phyloP scores from a whole-genome alignment of 768 basidiomycete species.

The Phaeotremella skinneri region DNA sequence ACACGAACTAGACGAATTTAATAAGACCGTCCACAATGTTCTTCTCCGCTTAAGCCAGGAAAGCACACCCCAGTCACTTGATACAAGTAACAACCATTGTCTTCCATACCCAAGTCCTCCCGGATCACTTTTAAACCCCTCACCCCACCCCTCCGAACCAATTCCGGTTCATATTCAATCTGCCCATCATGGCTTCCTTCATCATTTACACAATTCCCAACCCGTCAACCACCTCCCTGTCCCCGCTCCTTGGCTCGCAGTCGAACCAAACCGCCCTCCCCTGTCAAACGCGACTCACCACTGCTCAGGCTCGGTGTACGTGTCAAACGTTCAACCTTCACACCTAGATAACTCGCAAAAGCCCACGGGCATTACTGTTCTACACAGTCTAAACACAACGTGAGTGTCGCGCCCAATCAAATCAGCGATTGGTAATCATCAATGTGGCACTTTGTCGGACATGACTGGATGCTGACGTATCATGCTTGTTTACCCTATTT shows the following conservation, averaged over 20 bases:
- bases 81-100: conserved; percentile 8
- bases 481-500: too few relatives aligned
- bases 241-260: conserved; percentile 1
- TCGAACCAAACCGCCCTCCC: not conserved
- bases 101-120: conserved; percentile 11
- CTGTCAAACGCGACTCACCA: not conserved
- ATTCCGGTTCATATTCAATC: conserved; percentile 20
- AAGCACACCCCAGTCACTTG: conserved; percentile 10
- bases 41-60: conserved; percentile 27
- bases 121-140: conserved; percentile 5
- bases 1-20: conserved; percentile 19
- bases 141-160: conserved; percentile 11
- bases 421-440: not conserved
- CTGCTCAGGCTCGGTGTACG: conserved; percentile 2
- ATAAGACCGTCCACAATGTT: conserved; percentile 30
- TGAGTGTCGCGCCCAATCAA: not conserved
- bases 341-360: not conserved
- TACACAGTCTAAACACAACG: not conserved
- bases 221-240: conserved; percentile 14
- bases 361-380: conserved; percentile 9
- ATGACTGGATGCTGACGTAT: too few relatives aligned
- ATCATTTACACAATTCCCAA: conserved; percentile 9
- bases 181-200: conserved; percentile 36
- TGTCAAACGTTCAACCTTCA: conserved; percentile 3
- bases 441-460: conserved; percentile 5